phyloP scores from a whole-genome alignment of 176 grass and related monocot species.

The Urochloa ruziziensis region DNA sequence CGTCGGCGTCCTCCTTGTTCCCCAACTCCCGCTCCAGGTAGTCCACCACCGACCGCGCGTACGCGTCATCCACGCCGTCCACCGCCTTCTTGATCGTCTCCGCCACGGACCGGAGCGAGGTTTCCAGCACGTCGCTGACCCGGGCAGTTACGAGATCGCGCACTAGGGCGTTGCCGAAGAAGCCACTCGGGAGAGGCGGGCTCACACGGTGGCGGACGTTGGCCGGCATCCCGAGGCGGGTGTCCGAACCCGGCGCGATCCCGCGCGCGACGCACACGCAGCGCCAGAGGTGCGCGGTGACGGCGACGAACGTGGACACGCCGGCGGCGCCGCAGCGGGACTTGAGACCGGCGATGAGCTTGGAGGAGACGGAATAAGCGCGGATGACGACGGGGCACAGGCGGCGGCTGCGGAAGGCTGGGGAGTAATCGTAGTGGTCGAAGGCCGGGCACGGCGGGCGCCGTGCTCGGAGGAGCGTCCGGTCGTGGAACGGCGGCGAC shows the following conservation, averaged over 20 bases:
- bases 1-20: background rate
- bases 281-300: conserved; percentile 52
- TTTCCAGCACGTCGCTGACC: background rate
- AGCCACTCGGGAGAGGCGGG: conserved; percentile 37
- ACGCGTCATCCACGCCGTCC: conserved; percentile 10
- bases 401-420: background rate
- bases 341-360: conserved; percentile 35
- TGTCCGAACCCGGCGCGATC: conserved; percentile 6
- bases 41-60: conserved; percentile 16
- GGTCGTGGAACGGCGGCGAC: conserved; percentile 44
- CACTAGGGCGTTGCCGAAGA: conserved; percentile 59
- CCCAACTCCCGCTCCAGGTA: conserved; percentile 18
- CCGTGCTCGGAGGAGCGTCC: conserved; percentile 45
- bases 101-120: background rate
- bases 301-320: conserved; percentile 47
- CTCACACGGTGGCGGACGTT: conserved; percentile 41
- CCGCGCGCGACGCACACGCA: conserved; percentile 50
- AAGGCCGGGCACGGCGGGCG: conserved; percentile 23
- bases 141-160: conserved; percentile 10
- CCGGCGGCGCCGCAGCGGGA: background rate
- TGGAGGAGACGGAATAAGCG: conserved; percentile 29
- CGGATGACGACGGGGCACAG: conserved; percentile 27
- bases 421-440: conserved; percentile 50
- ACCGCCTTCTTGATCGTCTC: background rate
- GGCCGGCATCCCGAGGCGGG: conserved; percentile 36